phyloP scores from a whole-genome alignment of 768 basidiomycete genomes.

The Amanita rubescens region DNA sequence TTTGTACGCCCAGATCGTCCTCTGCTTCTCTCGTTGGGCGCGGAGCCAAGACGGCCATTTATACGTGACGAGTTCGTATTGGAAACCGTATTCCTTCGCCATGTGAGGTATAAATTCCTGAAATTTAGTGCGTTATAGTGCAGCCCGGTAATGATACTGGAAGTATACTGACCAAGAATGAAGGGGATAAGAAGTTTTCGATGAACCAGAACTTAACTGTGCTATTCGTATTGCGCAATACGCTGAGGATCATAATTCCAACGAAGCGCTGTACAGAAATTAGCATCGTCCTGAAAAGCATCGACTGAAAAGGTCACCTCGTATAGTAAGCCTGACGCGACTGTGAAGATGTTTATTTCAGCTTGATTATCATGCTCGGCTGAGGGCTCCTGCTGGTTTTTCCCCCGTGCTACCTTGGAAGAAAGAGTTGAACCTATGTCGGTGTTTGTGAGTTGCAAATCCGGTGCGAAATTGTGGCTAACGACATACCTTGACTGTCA shows the following conservation, averaged over 20 bases:
- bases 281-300: not conserved
- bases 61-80: slow-evolving; percentile 97
- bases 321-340: slow-evolving; percentile 92
- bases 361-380: slow-evolving; percentile 45
- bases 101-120: slow-evolving; percentile 94
- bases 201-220: slow-evolving; percentile 99
- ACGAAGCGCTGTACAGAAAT: slow-evolving; percentile 69
- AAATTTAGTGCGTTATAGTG: not conserved
- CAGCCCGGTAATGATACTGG: not conserved
- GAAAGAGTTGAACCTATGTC: slow-evolving; percentile 36
- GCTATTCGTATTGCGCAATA: slow-evolving; percentile 87
- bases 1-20: slow-evolving; percentile 99
- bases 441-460: slow-evolving; percentile 13
- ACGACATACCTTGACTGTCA: slow-evolving; percentile 48
- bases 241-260: slow-evolving; percentile 97
- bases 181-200: slow-evolving; percentile 96
- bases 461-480: not conserved
- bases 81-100: slow-evolving; percentile 85
- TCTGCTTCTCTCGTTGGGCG: slow-evolving; percentile 95
- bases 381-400: slow-evolving; percentile 16
- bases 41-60: slow-evolving; percentile 99
- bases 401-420: slow-evolving; percentile 28
- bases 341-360: slow-evolving; percentile 98
- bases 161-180: slow-evolving; percentile 67
- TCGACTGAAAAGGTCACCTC: slow-evolving; percentile 51